Conservation (phyloP, 2,329 filamentous ascomycete genomes). For the Ascochyta rabiei region DNA sequence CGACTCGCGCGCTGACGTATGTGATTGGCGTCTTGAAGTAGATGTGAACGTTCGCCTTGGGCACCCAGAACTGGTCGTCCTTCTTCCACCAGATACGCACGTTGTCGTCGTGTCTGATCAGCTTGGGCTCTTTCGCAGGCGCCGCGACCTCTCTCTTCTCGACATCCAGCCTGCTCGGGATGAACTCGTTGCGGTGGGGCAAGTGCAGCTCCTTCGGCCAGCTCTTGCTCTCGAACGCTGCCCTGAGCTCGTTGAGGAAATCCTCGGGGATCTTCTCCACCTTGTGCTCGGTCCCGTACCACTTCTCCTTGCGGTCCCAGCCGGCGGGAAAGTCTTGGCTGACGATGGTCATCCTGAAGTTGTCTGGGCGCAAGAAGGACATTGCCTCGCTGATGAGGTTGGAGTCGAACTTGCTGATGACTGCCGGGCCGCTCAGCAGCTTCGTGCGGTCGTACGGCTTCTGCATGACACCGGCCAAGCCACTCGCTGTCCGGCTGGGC, state of each 20-base stretch:
- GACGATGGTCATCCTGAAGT: slow-evolving; percentile 83
- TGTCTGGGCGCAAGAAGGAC: slow-evolving; percentile 79
- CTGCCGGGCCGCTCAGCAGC: slow-evolving; percentile 79
- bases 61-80: slow-evolving; percentile 98
- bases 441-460: slow-evolving; percentile 84
- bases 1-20: slow-evolving; percentile 77
- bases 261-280: slow-evolving; percentile 78
- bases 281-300: slow-evolving; percentile 96
- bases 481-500: slow-evolving; percentile 86
- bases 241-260: slow-evolving; percentile 72
- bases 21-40: slow-evolving; percentile 79
- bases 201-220: slow-evolving; percentile 78
- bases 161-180: slow-evolving; percentile 89
- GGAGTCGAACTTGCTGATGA: slow-evolving; percentile 80
- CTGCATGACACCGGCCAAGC: slow-evolving; percentile 87
- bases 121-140: slow-evolving; percentile 73
- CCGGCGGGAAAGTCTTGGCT: slow-evolving; percentile 82
- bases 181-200: slow-evolving; percentile 93
- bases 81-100: slow-evolving; percentile 97
- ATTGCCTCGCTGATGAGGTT: slow-evolving; percentile 76
- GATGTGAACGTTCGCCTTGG: slow-evolving; percentile 86
- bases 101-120: slow-evolving; percentile 82
- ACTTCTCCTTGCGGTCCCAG: slow-evolving; percentile 90
- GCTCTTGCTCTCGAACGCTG: slow-evolving; percentile 65
- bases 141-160: slow-evolving; percentile 89